Evolutionary conservation across 352 stramenopile species (phyloP).

Genomic region (Phytophthora citricola): DNA sequence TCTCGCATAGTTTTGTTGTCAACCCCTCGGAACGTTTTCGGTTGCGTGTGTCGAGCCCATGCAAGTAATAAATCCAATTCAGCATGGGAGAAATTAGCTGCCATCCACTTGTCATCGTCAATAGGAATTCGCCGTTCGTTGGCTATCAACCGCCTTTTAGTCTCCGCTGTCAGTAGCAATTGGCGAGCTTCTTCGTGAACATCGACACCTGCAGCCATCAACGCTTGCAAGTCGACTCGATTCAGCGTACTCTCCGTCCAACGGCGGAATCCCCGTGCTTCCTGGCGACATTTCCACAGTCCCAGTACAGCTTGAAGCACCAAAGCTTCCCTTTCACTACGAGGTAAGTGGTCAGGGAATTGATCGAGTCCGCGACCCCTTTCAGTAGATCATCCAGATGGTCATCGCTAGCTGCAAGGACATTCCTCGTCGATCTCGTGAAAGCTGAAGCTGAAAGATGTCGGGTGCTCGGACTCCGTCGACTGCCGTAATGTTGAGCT

Average conservation of each 20-base stretch:
- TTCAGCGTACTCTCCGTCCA: conserved; percentile 32
- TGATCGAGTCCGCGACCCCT: conserved; percentile 23
- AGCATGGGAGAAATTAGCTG: conserved; percentile 29
- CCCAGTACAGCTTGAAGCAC: conserved; percentile 31
- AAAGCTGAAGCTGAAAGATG: conserved; percentile 21
- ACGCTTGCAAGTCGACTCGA: conserved; percentile 20
- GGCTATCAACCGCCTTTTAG: conserved; percentile 19
- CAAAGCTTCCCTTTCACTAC: conserved; percentile 17
- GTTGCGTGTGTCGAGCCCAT: conserved; percentile 50
- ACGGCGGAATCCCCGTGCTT: conserved; percentile 30
- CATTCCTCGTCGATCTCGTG: conserved; percentile 29
- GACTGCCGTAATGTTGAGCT: neutral
- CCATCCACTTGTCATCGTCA: conserved; percentile 14
- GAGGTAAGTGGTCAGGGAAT: conserved; percentile 18
- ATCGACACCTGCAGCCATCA: conserved; percentile 22
- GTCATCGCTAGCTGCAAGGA: conserved; percentile 29
- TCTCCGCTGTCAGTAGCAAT: conserved; percentile 38
- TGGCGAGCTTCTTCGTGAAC: conserved; percentile 34
- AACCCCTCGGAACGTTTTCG: conserved; percentile 55
- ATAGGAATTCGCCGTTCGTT: conserved; percentile 11
- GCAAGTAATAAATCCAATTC: conserved; percentile 50
- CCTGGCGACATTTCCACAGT: conserved; percentile 24
- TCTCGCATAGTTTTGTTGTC: conserved; percentile 48
- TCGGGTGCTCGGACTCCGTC: neutral
- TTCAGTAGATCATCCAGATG: conserved; percentile 33